Base-by-base conservation (phyloP, 768 basidiomycete genomes). In the Leccinum pellstonianum region DNA sequence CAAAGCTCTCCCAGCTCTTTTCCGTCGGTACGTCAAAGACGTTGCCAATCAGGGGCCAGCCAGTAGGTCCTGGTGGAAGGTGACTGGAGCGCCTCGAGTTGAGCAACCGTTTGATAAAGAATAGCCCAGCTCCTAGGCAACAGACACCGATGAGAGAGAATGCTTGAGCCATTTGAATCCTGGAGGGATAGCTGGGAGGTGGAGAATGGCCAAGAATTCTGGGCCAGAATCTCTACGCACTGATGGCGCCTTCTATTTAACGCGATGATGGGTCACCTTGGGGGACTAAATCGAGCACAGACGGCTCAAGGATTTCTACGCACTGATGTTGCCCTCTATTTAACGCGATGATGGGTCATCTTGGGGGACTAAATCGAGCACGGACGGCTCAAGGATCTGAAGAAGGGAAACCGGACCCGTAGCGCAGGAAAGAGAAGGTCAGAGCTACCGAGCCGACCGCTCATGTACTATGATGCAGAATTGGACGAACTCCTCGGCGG, bases 1-100 rank as follows among this genome's bases (percentile, higher is more conserved):
- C 74, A 62, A 83, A 85, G 0, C 77, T 80, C 19, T 80, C 58
- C 83, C 84, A 86, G 58, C 77, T 78, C 62, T 78, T 73, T 35
- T 77, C 75, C 14, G 70, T 66, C 31, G 84, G 81, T 78, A 86
- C 80, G 61, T 83, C 80, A 25, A 83, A 70, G 11, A 82, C 64
- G 62, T 82, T 86, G 14, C 85, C 86, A 27, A 86, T 68, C 12
- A 86, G 23, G 12, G 79, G 84, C 61, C 57, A 64, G 2, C 66
- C 66, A 52, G 41, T 35, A 4, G 69, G 70, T 2, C 69, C 70
- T 17, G 64, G 68, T 21, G 70, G 70, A 43, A 62, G 56, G 12
- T 17, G 52, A 33, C 5, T 4, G 10, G 37, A 56, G n/a, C 3
- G 35, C 17, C 47, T 59, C 17, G 54, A 59, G 15, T 47, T 15